Evolutionary conservation across 1,284 basidiomycete genomes (phyloP).

Genomic region (Apiotrichum gracile): DNA sequence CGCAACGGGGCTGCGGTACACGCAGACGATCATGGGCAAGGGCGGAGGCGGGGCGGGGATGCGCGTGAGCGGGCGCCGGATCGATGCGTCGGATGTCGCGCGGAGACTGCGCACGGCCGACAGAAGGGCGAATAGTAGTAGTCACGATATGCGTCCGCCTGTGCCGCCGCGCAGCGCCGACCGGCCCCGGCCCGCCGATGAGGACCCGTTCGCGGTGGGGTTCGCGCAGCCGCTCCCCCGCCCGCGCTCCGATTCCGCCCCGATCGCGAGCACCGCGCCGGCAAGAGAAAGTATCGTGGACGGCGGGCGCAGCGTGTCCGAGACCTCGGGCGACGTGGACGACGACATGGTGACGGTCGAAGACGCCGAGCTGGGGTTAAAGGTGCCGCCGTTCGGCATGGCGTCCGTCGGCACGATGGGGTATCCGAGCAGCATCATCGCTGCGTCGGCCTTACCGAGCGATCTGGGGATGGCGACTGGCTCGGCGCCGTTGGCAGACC

Average conservation of each 20-base stretch:
- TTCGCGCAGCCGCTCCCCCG: slow-evolving; percentile 21
- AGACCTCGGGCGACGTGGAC: neutral
- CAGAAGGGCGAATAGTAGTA: slow-evolving; percentile 21
- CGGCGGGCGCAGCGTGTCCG: slow-evolving; percentile 18
- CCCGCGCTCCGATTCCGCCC: slow-evolving; percentile 37
- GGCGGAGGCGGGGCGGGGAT: slow-evolving; percentile 60
- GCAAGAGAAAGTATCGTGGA: slow-evolving; percentile 16
- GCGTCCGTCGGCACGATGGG: slow-evolving; percentile 49
- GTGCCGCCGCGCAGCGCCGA: slow-evolving; percentile 11
- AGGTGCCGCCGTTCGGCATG: neutral
- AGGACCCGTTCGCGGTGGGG: slow-evolving; percentile 17
- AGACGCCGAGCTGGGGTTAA: slow-evolving; percentile 38
- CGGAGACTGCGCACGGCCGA: neutral
- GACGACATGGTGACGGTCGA: slow-evolving; percentile 48
- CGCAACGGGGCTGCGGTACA: slow-evolving; percentile 65
- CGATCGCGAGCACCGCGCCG: slow-evolving; percentile 3
- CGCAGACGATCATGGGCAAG: slow-evolving; percentile 71
- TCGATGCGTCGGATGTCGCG: neutral
- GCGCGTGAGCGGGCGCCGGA: slow-evolving; percentile 50
- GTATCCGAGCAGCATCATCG: slow-evolving; percentile 40
- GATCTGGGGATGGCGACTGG: slow-evolving; percentile 21
- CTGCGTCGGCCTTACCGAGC: slow-evolving; percentile 15
- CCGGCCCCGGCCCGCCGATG: slow-evolving; percentile 9
- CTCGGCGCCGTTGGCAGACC: slow-evolving; percentile 5
- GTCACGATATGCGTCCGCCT: slow-evolving; percentile 8